Evolutionary conservation across 192 early-diverging fungal species (phyloP).

Genomic region (Neocallimastix lanati): DNA sequence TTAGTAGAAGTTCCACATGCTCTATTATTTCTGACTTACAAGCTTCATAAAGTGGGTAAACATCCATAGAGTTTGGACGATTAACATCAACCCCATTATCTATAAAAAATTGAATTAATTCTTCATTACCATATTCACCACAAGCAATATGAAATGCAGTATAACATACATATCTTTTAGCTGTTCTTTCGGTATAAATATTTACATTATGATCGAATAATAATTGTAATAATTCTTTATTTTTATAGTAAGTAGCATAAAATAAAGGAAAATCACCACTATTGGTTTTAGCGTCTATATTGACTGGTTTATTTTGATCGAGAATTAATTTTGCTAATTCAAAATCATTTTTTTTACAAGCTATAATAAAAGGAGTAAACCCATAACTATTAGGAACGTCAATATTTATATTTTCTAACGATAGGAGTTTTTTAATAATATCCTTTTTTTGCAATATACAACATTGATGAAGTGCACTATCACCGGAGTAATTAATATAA

Average conservation of each 20-base stretch:
- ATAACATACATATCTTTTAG: background rate
- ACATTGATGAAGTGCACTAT: background rate
- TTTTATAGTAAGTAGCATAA: background rate
- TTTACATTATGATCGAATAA: background rate
- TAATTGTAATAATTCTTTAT: background rate
- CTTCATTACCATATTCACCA: background rate
- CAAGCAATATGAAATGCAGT: background rate
- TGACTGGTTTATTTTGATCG: background rate
- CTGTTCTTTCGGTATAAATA: background rate
- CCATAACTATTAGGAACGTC: background rate
- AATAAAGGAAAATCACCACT: background rate
- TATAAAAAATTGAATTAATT: background rate
- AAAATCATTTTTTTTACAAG: background rate
- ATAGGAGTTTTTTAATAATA: background rate
- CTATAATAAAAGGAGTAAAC: background rate
- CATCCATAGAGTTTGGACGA: background rate
- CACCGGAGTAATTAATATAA: background rate
- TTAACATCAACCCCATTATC: background rate
- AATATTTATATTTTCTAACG: background rate
- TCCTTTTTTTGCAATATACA: background rate
- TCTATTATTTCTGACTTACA: background rate
- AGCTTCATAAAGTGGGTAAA: background rate
- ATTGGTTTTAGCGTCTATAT: background rate
- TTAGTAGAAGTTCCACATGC: background rate
- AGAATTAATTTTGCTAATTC: background rate